These are phyloP conservation scores for Carex myosuroides DNA, from an alignment of 176 grass and related monocot genomes.

Conservation along the genomic window DNA sequence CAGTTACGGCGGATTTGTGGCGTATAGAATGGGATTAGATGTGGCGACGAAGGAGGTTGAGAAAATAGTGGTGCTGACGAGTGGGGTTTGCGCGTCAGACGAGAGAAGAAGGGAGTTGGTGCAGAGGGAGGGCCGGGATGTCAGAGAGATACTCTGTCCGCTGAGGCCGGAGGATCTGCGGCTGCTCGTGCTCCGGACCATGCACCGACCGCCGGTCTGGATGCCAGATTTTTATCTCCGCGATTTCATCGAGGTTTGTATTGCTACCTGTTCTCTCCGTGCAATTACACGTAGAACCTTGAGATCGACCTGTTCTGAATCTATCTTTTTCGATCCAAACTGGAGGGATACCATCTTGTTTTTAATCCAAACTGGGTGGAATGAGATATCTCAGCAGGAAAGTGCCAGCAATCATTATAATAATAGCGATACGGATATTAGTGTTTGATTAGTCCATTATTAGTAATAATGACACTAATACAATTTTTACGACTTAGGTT, in stretches of 20 bases:
- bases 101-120: constrained; percentile 38
- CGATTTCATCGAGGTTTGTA: constrained; percentile 73
- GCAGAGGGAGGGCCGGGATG: constrained; percentile 37
- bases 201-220: constrained; percentile 72
- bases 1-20: constrained; percentile 49
- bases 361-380: background rate
- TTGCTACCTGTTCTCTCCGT: background rate
- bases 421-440: background rate
- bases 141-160: constrained; percentile 58
- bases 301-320: background rate
- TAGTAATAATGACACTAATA: background rate
- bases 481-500: too few relatives aligned
- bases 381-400: background rate
- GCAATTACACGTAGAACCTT: background rate
- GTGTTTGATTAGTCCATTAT: background rate
- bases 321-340: background rate
- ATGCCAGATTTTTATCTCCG: constrained; percentile 68
- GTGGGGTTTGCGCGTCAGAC: constrained; percentile 40
- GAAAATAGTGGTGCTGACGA: constrained; percentile 54
- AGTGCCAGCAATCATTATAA: background rate
- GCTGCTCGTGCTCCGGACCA: constrained; percentile 50
- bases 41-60: constrained; percentile 34
- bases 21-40: constrained; percentile 44
- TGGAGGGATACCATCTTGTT: background rate
- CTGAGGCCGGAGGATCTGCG: constrained; percentile 52